A percentile compares a stretch with the other conserved stretches of the same genome.
Evolutionary conservation across 164 flowering plant species (phyloP).

Genomic region (Macadamia tetraphylla): DNA sequence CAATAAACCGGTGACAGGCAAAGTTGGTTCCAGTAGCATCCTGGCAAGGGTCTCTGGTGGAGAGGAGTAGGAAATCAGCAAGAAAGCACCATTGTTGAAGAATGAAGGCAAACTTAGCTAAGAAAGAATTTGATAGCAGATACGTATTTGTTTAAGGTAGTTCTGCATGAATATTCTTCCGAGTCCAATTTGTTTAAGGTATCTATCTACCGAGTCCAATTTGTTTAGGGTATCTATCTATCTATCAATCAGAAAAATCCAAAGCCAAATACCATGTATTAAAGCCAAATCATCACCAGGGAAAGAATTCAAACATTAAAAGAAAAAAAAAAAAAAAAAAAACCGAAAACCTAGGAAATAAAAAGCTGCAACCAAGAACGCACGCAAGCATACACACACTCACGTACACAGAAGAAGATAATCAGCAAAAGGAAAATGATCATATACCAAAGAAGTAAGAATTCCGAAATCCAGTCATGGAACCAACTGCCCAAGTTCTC

Average conservation of each 20-base stretch:
- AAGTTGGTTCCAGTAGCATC: conserved; percentile 46
- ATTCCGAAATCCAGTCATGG: conserved; percentile 40
- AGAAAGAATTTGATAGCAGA: background rate
- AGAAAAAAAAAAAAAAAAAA: too few species aligned
- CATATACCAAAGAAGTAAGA: conserved; percentile 52
- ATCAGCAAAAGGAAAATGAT: conserved; percentile 1
- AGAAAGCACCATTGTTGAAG: background rate
- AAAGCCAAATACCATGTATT: too few species aligned
- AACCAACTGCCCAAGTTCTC: conserved; percentile 30
- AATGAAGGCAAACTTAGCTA: background rate
- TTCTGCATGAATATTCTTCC: background rate
- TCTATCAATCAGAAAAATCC: too few species aligned
- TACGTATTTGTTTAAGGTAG: background rate
- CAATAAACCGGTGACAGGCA: conserved; percentile 49
- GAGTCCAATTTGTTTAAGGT: too few species aligned
- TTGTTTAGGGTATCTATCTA: too few species aligned
- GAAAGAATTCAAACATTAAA: too few species aligned
- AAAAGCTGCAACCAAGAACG: background rate
- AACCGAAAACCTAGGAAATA: too few species aligned
- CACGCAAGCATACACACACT: too few species aligned
- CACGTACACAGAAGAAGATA: conserved; percentile 13
- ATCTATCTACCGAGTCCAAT: too few species aligned
- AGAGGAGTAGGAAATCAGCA: conserved; percentile 5
- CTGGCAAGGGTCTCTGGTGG: conserved; percentile 45
- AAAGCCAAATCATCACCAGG: too few species aligned